Evolutionary conservation across 2,329 filamentous ascomycete species (phyloP), one percentile per base, ranked within the genome.

Genomic region (Penicillium italicum): DNA sequence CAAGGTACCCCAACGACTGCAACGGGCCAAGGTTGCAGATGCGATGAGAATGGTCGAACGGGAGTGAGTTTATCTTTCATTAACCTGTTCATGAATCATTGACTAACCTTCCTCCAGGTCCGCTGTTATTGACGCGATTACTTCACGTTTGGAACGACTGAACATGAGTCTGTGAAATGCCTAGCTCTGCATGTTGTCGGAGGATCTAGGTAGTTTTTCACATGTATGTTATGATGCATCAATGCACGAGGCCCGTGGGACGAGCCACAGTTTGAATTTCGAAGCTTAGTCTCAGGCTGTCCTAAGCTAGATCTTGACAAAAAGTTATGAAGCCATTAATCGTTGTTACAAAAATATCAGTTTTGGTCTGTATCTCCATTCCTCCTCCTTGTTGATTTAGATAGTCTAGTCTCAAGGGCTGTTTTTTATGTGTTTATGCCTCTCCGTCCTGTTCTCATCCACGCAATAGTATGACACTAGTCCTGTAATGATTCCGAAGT

Each of bases 31-130:
- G 65, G 68, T 80, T 45, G 69, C 70, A 2, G 76, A 80, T 64
- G 78, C 78, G 6, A 79, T 79, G 76, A 71, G 67, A 38, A 76
- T 80, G 76, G 75, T 80, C 44, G 78, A 80, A 56, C 69, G 77
- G 71, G 78, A 80, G 75, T 76, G 55, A 58, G 74, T 69, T 38
- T 0, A 16, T 16, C 22, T 28, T 33, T 24, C 11, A 26, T 20
- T 28, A 30, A n/a, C n/a, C 31, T 50, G 20, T 44, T 1, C 41
- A n/a, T 41, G 22, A 43, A 24, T 30, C 24, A 31, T 26, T 40
- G 28, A 18, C 52, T 62, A 53, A 68, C 52, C 8, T 9, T 28
- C 16, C 28, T 57, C 12, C 50, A 76, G 74, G 52, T 75, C 74
- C 56, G 74, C 73, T 41, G 73, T 76, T 36, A 76, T 77, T 48